A percentile compares a stretch with the other conserved stretches of the same genome.
These are phyloP conservation scores for Calonectria honghensis DNA, from an alignment of 2,329 filamentous ascomycete species.

Conservation along the genomic window DNA sequence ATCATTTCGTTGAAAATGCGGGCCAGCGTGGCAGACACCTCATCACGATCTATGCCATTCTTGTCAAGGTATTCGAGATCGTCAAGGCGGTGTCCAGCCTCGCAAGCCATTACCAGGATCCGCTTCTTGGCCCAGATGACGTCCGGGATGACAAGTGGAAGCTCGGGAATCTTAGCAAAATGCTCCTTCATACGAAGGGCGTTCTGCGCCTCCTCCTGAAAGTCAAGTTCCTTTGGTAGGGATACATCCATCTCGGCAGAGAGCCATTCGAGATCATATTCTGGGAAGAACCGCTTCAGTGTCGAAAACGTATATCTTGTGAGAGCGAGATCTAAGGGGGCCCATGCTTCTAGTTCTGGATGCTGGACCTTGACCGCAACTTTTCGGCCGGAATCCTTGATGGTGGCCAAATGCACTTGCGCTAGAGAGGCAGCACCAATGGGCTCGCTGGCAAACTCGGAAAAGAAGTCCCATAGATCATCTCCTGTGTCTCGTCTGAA, in stretches of 20 bases:
- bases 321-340: constrained; percentile 88
- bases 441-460: constrained; percentile 85
- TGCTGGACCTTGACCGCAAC: constrained; percentile 99
- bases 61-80: constrained; percentile 90
- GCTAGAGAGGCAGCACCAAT: constrained; percentile 96
- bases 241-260: constrained; percentile 94
- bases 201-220: constrained; percentile 89
- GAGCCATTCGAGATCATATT: constrained; percentile 98
- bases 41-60: constrained; percentile 92
- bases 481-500: constrained; percentile 88
- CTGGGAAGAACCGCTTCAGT: constrained; percentile 94
- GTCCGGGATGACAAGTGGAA: constrained; percentile 91
- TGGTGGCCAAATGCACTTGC: constrained; percentile 91
- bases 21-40: constrained; percentile 92
- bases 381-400: constrained; percentile 87
- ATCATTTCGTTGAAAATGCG: constrained; percentile 99
- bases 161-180: constrained; percentile 82
- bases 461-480: constrained; percentile 88
- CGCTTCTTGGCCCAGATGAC: constrained; percentile 92
- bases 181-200: constrained; percentile 86
- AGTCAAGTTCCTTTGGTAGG: constrained; percentile 93
- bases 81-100: constrained; percentile 90
- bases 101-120: constrained; percentile 96
- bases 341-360: constrained; percentile 91
- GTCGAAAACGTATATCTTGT: constrained; percentile 93